phyloP scores from a whole-genome alignment of 2,329 filamentous ascomycete genomes.

The Pleurostoma richardsiae region DNA sequence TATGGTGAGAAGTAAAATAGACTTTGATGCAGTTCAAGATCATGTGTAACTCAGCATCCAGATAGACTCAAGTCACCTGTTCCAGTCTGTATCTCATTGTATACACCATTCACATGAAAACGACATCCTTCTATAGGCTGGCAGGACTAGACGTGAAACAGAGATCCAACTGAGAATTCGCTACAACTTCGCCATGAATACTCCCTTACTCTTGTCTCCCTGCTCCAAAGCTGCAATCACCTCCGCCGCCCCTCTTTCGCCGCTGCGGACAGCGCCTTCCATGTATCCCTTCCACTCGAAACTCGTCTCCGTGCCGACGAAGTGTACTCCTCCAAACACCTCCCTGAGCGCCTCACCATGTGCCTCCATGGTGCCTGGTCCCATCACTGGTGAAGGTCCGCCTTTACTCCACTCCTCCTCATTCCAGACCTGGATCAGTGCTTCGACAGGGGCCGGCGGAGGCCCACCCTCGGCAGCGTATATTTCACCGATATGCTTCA shows the following conservation, averaged over 20 bases:
- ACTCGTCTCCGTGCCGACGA: constrained; percentile 17
- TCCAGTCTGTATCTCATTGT: too few species aligned
- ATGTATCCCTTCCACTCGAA: constrained; percentile 19
- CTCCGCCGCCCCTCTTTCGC: constrained; percentile 13
- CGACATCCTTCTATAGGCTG: too few species aligned
- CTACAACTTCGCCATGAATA: neutral
- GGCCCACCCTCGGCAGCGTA: neutral
- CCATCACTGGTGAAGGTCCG: neutral
- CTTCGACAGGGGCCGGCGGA: neutral
- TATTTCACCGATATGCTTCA: neutral
- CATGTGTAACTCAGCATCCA: neutral
- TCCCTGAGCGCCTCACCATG: neutral
- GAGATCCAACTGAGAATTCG: too few species aligned
- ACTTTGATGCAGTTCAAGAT: neutral
- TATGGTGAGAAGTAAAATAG: constrained; percentile 10
- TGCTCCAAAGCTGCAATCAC: constrained; percentile 4
- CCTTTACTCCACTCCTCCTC: neutral
- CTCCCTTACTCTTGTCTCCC: constrained; percentile 4
- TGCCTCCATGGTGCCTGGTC: neutral
- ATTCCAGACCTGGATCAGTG: neutral
- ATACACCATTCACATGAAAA: too few species aligned
- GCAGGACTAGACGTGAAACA: too few species aligned
- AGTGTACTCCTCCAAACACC: constrained; percentile 12
- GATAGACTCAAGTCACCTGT: neutral
- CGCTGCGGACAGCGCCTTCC: constrained; percentile 16